These are phyloP conservation scores for Discostella stelligeroides DNA, from an alignment of 108 stramenopile species.

Conservation along the genomic window DNA sequence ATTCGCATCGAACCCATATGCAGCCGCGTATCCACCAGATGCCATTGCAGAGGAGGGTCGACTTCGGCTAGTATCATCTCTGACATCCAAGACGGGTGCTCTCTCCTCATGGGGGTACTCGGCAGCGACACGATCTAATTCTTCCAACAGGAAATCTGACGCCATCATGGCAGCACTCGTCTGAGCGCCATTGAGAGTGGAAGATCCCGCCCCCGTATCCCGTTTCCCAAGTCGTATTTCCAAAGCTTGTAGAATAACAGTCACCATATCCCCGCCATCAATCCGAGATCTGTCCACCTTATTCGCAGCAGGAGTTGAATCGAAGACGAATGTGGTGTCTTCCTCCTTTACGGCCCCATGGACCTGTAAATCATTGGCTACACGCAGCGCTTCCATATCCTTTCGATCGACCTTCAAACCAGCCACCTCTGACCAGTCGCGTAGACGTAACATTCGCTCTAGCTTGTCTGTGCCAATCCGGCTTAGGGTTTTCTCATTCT, in stretches of 20 bases:
- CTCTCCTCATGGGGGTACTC: conserved; percentile 23
- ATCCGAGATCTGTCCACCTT: conserved; percentile 76
- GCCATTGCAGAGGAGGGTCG: conserved; percentile 19
- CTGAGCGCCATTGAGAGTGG: conserved; percentile 67
- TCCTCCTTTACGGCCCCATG: conserved; percentile 65
- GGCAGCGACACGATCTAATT: conserved; percentile 56
- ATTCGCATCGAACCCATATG: conserved; percentile 52
- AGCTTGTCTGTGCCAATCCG: conserved; percentile 74
- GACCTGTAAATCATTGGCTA: conserved; percentile 81
- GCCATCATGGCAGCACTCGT: conserved; percentile 87
- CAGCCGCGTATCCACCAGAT: conserved; percentile 48
- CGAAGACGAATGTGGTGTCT: conserved; percentile 60
- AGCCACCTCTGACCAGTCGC: conserved; percentile 84
- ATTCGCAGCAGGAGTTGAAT: conserved; percentile 80
- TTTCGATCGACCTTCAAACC: conserved; percentile 83
- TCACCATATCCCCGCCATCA: conserved; percentile 79
- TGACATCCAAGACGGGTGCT: conserved; percentile 12
- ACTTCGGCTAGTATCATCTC: neutral
- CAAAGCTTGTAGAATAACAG: conserved; percentile 76
- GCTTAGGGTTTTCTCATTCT: conserved; percentile 93
- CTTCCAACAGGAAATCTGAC: conserved; percentile 74
- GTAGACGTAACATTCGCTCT: conserved; percentile 87
- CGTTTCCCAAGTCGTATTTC: conserved; percentile 66
- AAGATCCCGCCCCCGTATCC: conserved; percentile 16
- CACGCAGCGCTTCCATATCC: conserved; percentile 83